Evolutionary conservation across 371 early-diverging fungal species (phyloP).

Genomic region (Mortierella sp.): DNA sequence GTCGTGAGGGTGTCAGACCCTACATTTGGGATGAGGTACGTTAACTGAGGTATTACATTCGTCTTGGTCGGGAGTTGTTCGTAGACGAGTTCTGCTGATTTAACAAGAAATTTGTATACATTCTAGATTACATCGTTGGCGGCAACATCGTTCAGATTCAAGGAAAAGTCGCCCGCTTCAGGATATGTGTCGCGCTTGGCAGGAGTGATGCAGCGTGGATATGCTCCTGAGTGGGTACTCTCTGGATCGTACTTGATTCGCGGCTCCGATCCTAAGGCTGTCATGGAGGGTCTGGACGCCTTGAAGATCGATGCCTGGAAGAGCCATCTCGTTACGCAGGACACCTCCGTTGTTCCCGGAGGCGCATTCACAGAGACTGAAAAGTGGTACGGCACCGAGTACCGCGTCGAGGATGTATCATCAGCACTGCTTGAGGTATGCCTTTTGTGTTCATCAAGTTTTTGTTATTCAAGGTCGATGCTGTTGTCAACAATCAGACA

Average conservation of each 20-base stretch:
- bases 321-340: constrained; percentile 51
- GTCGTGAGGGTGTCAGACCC: constrained; percentile 76
- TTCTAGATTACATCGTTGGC: constrained; percentile 69
- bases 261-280: constrained; percentile 73
- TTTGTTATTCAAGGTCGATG: background rate
- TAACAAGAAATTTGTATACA: background rate
- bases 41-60: background rate
- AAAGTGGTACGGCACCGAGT: constrained; percentile 89
- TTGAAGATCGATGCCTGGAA: constrained; percentile 79
- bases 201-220: constrained; percentile 75
- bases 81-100: background rate
- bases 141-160: constrained; percentile 84
- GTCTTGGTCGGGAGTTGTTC: background rate
- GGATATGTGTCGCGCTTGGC: constrained; percentile 74
- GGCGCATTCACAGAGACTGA: constrained; percentile 71
- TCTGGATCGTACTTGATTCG: constrained; percentile 79
- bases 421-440: constrained; percentile 68
- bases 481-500: background rate
- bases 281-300: constrained; percentile 68
- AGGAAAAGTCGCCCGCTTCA: constrained; percentile 82
- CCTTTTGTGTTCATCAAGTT: background rate
- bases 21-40: constrained; percentile 84
- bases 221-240: constrained; percentile 78
- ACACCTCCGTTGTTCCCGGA: constrained; percentile 60
- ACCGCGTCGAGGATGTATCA: constrained; percentile 78